Base-by-base conservation (phyloP, 2,329 filamentous ascomycete genomes). In the Albophoma yamanashiensis region DNA sequence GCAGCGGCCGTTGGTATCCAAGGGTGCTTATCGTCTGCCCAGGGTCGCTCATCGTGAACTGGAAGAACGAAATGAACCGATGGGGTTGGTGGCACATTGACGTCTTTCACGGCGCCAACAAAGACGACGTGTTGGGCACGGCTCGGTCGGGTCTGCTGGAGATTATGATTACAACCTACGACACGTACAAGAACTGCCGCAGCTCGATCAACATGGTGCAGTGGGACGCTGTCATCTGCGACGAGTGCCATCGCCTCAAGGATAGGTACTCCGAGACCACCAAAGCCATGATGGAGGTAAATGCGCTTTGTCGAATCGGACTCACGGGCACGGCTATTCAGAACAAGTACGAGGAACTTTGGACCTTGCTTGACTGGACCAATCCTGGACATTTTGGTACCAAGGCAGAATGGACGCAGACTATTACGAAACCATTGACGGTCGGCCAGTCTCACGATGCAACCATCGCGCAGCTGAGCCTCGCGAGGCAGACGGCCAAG, bases 11-110 rank as follows among this genome's bases (percentile, higher is more conserved):
- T 20, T 96, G 91, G 91, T 97, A 97, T 70, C 74, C 75, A 0
- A 83, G 85, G 55, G 84, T 91, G 0, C 76, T 99, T 55, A 89
- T 99, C 60, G 82, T 99, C 12, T 97, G 93, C 65, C 94, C 93
- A 0, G 92, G 92, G 0, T 90, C 88, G 0, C 75, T 99, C 60
- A 92, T 97, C 65, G 82, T 87, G 64, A 99, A 99, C 66, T 99
- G 94, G 94, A 86, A 85, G 73, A 86, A 87, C 34, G 94, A 99
- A 73, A 76, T 99, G 43, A 78, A 85, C 57, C 85, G 89, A 60
- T 99, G 94, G 94, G 94, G 94, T 0, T 99, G 91, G 89, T 99
- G 94, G 94, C 86, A 92, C 63, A 80, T 90, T 12, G 91, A 95
- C 67, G 75, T 86, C 1, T 97, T 88, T 64, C 92, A 97, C 68